Evolutionary conservation across 352 stramenopile species (phyloP), one percentile per base, ranked within the genome.

Genomic region (Pythium sukuiense): DNA sequence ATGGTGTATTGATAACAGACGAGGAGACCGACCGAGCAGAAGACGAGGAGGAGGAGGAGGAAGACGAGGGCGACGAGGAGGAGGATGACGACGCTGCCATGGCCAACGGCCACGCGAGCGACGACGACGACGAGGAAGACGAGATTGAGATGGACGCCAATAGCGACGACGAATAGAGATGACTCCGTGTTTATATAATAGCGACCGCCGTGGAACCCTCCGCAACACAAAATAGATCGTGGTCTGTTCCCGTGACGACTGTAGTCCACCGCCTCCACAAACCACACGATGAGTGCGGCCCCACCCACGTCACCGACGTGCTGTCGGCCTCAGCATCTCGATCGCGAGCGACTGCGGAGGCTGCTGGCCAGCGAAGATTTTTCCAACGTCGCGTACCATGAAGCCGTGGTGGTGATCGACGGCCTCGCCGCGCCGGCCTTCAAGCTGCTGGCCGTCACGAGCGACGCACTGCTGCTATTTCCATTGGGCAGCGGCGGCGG

Each of bases 321-420:
- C 45, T 90, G 76, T 27, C 72, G 80, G 1, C 78, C 81, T 54
- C 67, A 79, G 59, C 74, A 88, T 50, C 26, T 90, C 45, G 81
- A 90, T 32, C 76, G 72, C 16, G 81, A 90, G 69, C 72, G 80
- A 13, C 62, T 88, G 26, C 79, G 84, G 29, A 48, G 59, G 0
- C 56, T 76, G 58, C 61, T 92, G 27, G 64, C 58, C 5, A 53
- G 57, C 1, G 32, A 61, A 0, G 72, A 82, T 37, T 86, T 83
- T 45, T 50, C 71, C 1, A 59, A 68, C 30, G 60, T 90, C 32
- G 61, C 72, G 0, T 89, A 82, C 56, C 76, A 91, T 54, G 83
- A 91, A 72, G 76, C 79, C 33, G 77, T 86, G 29, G 77, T 90
- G 9, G 63, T 76, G 41, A 72, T 67, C 30, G 72, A 66, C 3